These are phyloP conservation scores for Diaporthe sp. DNA, from an alignment of 2,329 filamentous ascomycete species.

Conservation along the genomic window DNA sequence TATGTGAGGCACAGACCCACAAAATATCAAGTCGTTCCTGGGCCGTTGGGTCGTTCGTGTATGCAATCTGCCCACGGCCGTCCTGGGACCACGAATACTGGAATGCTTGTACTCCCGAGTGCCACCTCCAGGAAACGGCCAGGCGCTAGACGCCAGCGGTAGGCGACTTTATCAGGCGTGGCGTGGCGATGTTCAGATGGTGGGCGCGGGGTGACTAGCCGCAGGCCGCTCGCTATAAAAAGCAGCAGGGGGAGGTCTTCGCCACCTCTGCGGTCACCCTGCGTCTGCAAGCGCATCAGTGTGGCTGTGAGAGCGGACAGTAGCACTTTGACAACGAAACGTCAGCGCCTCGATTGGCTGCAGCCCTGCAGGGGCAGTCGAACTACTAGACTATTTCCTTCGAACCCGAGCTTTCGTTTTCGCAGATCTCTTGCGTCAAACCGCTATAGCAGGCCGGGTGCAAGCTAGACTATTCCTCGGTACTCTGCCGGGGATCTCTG, in stretches of 20 bases:
- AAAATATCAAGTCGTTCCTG: neutral
- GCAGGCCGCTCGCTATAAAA: slow-evolving; percentile 29
- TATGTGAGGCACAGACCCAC: slow-evolving; percentile 13
- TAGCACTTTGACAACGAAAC: slow-evolving; percentile 28
- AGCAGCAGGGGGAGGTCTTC: slow-evolving; percentile 25
- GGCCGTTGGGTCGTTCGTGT: neutral
- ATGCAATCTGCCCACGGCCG: neutral
- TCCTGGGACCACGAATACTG: neutral
- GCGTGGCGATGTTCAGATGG: slow-evolving; percentile 15
- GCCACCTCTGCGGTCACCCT: slow-evolving; percentile 32
- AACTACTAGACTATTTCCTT: slow-evolving; percentile 7
- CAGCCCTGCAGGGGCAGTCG: neutral
- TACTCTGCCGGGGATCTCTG: neutral
- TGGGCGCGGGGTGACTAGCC: slow-evolving; percentile 9
- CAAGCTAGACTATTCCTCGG: neutral
- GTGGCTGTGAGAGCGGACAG: slow-evolving; percentile 29
- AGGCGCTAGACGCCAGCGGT: slow-evolving; percentile 20
- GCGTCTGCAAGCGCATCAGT: slow-evolving; percentile 19
- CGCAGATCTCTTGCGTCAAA: slow-evolving; percentile 1
- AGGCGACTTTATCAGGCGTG: neutral
- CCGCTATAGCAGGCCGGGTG: neutral
- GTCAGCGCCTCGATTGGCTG: slow-evolving; percentile 18
- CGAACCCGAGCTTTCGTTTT: slow-evolving; percentile 17
- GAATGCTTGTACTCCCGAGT: neutral
- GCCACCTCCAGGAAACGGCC: slow-evolving; percentile 8